phyloP scores from a whole-genome alignment of 2,329 filamentous ascomycete genomes.

The Botrytis medusae region DNA sequence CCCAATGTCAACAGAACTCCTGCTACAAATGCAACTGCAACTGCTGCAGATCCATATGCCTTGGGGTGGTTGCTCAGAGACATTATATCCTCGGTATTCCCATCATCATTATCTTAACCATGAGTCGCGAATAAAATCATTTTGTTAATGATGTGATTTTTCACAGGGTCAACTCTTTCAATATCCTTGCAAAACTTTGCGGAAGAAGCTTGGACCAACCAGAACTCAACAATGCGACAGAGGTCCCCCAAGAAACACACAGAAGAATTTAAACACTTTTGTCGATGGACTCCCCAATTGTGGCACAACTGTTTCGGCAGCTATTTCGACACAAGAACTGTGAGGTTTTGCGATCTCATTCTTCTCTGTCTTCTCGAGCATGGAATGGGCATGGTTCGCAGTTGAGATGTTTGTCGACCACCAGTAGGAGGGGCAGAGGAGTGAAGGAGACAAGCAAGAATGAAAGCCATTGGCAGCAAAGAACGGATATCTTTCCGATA shows the following conservation, averaged over 20 bases:
- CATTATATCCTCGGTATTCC: slow-evolving; percentile 45
- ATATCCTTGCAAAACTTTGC: slow-evolving; percentile 17
- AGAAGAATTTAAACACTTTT: slow-evolving; percentile 28
- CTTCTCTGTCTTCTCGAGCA: slow-evolving; percentile 32
- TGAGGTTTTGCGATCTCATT: slow-evolving; percentile 50
- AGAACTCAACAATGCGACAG: slow-evolving; percentile 24
- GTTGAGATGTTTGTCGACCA: slow-evolving; percentile 37
- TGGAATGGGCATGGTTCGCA: slow-evolving; percentile 44
- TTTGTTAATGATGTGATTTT: slow-evolving; percentile 15
- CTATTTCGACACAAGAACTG: slow-evolving; percentile 76
- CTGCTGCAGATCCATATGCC: slow-evolving; percentile 63
- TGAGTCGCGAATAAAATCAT: slow-evolving; percentile 1
- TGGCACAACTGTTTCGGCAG: slow-evolving; percentile 78
- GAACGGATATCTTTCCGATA: slow-evolving; percentile 69
- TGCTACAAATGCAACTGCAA: slow-evolving; percentile 72
- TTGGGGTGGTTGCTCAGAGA: slow-evolving; percentile 61
- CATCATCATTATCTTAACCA: slow-evolving; percentile 21
- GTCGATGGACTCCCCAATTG: slow-evolving; percentile 72
- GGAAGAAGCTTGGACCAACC: slow-evolving; percentile 43
- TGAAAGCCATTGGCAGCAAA: slow-evolving; percentile 83
- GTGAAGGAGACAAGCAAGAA: slow-evolving; percentile 40
- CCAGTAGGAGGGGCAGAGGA: slow-evolving; percentile 25
- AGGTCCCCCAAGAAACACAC: slow-evolving; percentile 25
- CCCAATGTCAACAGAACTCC: slow-evolving; percentile 74
- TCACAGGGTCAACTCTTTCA: not conserved